Conservation (phyloP, 768 basidiomycete species). For the Amanita rubescens region DNA sequence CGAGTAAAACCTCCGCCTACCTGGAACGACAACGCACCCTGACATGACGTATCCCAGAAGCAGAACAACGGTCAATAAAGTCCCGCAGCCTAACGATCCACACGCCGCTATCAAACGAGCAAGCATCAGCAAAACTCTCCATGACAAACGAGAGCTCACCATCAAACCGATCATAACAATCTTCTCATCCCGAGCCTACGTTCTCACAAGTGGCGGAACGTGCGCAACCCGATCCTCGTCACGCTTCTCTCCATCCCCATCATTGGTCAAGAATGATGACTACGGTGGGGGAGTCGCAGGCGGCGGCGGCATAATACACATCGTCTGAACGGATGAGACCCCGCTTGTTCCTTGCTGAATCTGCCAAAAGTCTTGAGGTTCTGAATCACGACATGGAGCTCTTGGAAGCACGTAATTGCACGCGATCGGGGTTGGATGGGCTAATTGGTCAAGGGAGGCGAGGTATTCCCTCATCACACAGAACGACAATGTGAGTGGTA, state of each 20-base stretch:
- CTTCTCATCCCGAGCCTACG: slow-evolving; percentile 94
- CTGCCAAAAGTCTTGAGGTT: slow-evolving; percentile 74
- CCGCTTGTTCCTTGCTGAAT: slow-evolving; percentile 83
- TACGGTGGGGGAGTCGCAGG: slow-evolving; percentile 41
- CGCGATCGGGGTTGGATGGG: slow-evolving; percentile 87
- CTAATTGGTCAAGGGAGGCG: slow-evolving; percentile 85
- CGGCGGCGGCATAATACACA: slow-evolving; percentile 70
- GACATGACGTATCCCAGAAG: slow-evolving; percentile 83
- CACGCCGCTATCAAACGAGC: slow-evolving; percentile 54
- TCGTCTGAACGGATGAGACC: slow-evolving; percentile 82
- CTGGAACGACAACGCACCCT: slow-evolving; percentile 87
- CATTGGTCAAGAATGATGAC: slow-evolving; percentile 47
- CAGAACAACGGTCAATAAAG: slow-evolving; percentile 94
- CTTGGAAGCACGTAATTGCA: slow-evolving; percentile 95
- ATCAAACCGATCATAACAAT: slow-evolving; percentile 90
- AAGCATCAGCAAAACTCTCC: not conserved
- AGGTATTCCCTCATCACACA: slow-evolving; percentile 97
- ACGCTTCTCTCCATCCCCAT: slow-evolving; percentile 63
- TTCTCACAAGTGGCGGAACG: slow-evolving; percentile 90
- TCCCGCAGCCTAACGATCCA: slow-evolving; percentile 84
- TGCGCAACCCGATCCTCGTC: slow-evolving; percentile 77
- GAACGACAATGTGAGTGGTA: slow-evolving; percentile 1
- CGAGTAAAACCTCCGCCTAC: slow-evolving; percentile 28
- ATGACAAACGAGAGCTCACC: slow-evolving; percentile 28
- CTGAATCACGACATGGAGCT: slow-evolving; percentile 82